Evolutionary conservation across 2,329 filamentous ascomycete species (phyloP).

Genomic region (Sclerotinia glacialis): DNA sequence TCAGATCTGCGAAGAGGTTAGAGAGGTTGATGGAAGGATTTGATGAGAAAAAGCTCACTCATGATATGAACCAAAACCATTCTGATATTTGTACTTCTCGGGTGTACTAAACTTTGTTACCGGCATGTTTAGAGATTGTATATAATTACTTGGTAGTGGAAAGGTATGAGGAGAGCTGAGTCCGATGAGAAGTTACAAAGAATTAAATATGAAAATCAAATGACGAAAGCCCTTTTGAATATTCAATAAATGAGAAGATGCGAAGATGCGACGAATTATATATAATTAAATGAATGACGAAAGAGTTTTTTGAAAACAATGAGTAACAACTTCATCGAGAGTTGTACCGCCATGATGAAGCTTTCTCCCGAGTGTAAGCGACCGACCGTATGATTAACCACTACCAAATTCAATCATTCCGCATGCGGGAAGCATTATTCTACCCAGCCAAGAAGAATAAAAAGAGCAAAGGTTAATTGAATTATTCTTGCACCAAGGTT

Average conservation of each 20-base stretch:
- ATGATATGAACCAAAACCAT: constrained; percentile 66
- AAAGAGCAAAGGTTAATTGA: too few relatives aligned
- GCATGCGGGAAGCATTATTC: not conserved
- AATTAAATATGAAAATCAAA: not conserved
- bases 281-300: not conserved
- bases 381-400: not conserved
- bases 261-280: not conserved
- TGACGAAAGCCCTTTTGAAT: not conserved
- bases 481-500: too few relatives aligned
- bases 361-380: constrained; percentile 7
- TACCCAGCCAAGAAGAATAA: too few relatives aligned
- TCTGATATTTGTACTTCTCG: constrained; percentile 67
- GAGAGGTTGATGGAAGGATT: not conserved
- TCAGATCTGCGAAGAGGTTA: constrained; percentile 51
- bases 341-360: not conserved
- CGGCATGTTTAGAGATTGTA: constrained; percentile 50
- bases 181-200: not conserved
- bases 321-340: not conserved
- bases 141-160: too few relatives aligned
- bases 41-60: constrained; percentile 47
- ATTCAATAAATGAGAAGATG: not conserved
- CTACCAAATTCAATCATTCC: not conserved
- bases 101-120: constrained; percentile 59
- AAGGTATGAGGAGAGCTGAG: too few relatives aligned
- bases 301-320: not conserved